Evolutionary conservation across 1,284 basidiomycete species (phyloP), one percentile per base, ranked within the genome.

Genomic region (Spongiforma sp.): DNA sequence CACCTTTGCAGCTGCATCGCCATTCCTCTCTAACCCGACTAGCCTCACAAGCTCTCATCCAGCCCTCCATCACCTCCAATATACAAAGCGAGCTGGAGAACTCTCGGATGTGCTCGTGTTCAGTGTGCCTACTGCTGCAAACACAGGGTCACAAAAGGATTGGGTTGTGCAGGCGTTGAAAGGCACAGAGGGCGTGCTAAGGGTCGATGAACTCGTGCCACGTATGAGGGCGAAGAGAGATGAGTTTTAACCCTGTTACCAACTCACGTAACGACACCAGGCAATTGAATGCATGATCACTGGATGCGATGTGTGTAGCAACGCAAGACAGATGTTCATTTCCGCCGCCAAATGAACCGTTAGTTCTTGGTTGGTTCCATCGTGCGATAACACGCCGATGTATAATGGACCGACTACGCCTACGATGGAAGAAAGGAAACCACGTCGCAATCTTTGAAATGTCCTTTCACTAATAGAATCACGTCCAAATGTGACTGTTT

Each of bases 231-330:
- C 33, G 17, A 74, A 76, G 59, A 68, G 74, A 56, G 71, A 75
- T 32, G 74, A 76, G 30, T 69, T 75, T 61, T 75, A 73, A 56
- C n/a, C n/a, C n/a, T n/a, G n/a, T n/a, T n/a, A n/a, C n/a, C n/a
- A n/a, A n/a, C n/a, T n/a, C n/a, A n/a, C n/a, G n/a, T n/a, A n/a
- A n/a, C n/a, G n/a, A n/a, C n/a, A n/a, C n/a, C n/a, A n/a, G n/a
- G n/a, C n/a, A n/a, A n/a, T n/a, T n/a, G n/a, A n/a, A n/a, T n/a
- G n/a, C n/a, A n/a, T n/a, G n/a, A n/a, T n/a, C n/a, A n/a, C n/a
- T n/a, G n/a, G n/a, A n/a, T n/a, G n/a, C n/a, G n/a, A n/a, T n/a
- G n/a, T n/a, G n/a, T n/a, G n/a, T n/a, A n/a, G n/a, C n/a, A n/a
- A n/a, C n/a, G n/a, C n/a, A n/a, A n/a, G n/a, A n/a, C n/a, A n/a